A percentile compares a stretch with the other conserved stretches of the same genome.
phyloP scores from a whole-genome alignment of 163 green algal genomes.

The Scenedesmus sp. region DNA sequence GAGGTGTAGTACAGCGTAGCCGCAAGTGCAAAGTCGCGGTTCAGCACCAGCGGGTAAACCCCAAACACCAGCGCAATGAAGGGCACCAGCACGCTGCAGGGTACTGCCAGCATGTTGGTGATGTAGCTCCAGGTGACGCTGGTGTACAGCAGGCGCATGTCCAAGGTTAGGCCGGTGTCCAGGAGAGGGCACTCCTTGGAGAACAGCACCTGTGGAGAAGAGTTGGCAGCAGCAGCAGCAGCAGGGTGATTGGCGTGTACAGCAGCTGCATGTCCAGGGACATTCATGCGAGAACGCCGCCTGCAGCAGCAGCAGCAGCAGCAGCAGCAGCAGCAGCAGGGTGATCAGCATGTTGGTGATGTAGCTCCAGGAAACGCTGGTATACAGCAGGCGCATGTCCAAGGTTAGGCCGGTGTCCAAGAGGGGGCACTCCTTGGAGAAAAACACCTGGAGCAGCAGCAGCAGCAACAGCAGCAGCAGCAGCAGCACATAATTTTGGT shows the following conservation, averaged over 20 bases:
- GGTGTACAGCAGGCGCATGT: conserved; percentile 61
- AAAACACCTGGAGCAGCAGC: conserved; percentile 46
- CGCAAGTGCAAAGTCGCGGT: conserved; percentile 60
- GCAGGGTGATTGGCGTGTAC: too few relatives aligned
- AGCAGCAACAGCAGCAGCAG: neutral
- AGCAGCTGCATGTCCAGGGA: too few relatives aligned
- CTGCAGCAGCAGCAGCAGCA: conserved; percentile 54
- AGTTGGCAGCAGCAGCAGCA: neutral
- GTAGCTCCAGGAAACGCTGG: conserved; percentile 54
- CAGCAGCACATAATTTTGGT: neutral
- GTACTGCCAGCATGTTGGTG: conserved; percentile 53
- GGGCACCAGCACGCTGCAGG: conserved; percentile 55
- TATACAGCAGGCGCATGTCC: conserved; percentile 60
- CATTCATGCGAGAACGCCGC: too few relatives aligned
- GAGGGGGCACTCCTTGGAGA: conserved; percentile 39
- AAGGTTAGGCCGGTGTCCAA: conserved; percentile 53
- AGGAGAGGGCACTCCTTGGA: conserved; percentile 38
- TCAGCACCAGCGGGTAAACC: conserved; percentile 60
- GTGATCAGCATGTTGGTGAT: conserved; percentile 56
- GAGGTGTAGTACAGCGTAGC: conserved; percentile 58
- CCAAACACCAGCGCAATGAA: conserved; percentile 60
- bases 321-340: conserved; percentile 54
- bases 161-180: conserved; percentile 50
- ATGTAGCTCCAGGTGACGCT: conserved; percentile 58
- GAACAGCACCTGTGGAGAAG: conserved; percentile 47